Percentiles rank a stretch among this genome's conserved stretches.
These are phyloP conservation scores for Suhomyces xylopsoci DNA, from an alignment of 805 yeast genomes.

Conservation along the genomic window DNA sequence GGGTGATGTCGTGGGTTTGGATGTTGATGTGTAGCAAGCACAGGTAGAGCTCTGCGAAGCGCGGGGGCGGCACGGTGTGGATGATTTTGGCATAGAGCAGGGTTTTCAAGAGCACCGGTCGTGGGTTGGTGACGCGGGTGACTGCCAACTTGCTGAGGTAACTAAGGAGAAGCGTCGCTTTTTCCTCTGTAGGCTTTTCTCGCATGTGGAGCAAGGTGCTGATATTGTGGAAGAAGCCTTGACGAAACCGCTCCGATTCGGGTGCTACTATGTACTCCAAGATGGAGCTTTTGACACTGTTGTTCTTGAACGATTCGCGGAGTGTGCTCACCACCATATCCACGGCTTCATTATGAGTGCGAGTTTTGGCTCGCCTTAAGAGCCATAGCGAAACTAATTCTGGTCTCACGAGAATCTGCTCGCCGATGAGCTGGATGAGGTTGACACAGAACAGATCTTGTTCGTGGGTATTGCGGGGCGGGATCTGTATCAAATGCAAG, in stretches of 20 bases:
- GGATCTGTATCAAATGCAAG: slow-evolving; percentile 23
- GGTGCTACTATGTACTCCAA: slow-evolving; percentile 28
- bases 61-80: slow-evolving; percentile 13
- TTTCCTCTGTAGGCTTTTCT: slow-evolving; percentile 11
- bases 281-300: slow-evolving; percentile 24
- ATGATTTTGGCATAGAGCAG: slow-evolving; percentile 16
- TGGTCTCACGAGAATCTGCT: slow-evolving; percentile 27
- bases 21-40: slow-evolving; percentile 32
- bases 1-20: slow-evolving; percentile 18
- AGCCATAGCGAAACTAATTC: slow-evolving; percentile 14
- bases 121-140: slow-evolving; percentile 19
- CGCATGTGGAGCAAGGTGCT: slow-evolving; percentile 10
- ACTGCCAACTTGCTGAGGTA: slow-evolving; percentile 27
- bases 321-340: slow-evolving; percentile 16
- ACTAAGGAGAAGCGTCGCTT: slow-evolving; percentile 18
- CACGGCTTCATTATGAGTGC: not conserved
- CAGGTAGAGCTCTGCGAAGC: slow-evolving; percentile 24
- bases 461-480: slow-evolving; percentile 22
- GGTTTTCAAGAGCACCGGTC: slow-evolving; percentile 18
- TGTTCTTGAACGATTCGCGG: slow-evolving; percentile 12
- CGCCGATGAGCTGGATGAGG: slow-evolving; percentile 28
- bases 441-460: slow-evolving; percentile 27
- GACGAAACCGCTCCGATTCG: slow-evolving; percentile 11
- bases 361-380: not conserved
- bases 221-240: slow-evolving; percentile 17